phyloP scores from a whole-genome alignment of 2,329 filamentous ascomycete genomes.

The Elsinoe fawcettii region DNA sequence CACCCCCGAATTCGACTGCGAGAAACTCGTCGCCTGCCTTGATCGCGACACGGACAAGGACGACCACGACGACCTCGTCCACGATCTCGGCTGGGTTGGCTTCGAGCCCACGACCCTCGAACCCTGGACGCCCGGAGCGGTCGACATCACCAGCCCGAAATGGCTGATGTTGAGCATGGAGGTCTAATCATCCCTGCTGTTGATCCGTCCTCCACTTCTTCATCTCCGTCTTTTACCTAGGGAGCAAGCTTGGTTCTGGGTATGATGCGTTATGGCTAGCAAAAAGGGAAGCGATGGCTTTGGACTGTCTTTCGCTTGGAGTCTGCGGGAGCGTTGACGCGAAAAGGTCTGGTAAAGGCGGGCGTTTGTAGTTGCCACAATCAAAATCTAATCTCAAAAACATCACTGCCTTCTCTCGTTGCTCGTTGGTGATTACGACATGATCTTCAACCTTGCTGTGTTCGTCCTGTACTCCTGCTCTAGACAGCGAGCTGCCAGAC shows the following conservation, averaged over 20 bases:
- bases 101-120: constrained; percentile 77
- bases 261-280: not conserved
- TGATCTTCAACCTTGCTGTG: too few relatives aligned
- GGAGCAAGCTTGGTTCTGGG: not conserved
- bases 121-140: constrained; percentile 57
- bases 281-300: too few relatives aligned
- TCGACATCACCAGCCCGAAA: constrained; percentile 55
- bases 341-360: not conserved
- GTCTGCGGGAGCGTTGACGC: not conserved
- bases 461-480: too few relatives aligned
- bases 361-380: not conserved
- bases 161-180: constrained; percentile 92
- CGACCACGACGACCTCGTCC: constrained; percentile 61
- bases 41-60: constrained; percentile 57
- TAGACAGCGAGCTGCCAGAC: too few relatives aligned
- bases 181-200: too few relatives aligned
- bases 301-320: not conserved
- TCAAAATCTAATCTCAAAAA: too few relatives aligned
- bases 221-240: not conserved
- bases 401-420: too few relatives aligned
- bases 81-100: constrained; percentile 86
- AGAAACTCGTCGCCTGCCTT: constrained; percentile 70
- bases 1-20: constrained; percentile 61
- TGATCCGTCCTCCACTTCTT: not conserved
- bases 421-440: too few relatives aligned